Evolutionary conservation across 345 rosid genomes (phyloP), one percentile per base, ranked within the genome.

Genomic region (Salix brachista): DNA sequence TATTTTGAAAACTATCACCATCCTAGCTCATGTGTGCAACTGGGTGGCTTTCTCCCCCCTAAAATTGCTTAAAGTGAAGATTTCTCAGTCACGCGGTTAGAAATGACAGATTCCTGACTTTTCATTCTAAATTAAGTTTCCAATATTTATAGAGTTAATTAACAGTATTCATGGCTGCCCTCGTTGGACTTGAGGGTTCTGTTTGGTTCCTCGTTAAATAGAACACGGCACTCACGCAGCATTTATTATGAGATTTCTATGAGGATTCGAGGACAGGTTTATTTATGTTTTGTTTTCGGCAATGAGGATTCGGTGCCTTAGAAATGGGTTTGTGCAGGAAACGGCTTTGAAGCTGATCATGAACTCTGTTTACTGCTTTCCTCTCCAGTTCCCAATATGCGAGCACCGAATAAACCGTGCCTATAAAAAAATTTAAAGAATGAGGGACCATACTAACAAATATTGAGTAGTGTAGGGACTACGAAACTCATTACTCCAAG

Each of bases 1-100:
- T 46, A 67, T 68, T 83, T 85, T 52, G 62, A 82, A 74, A 69
- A 84, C 84, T 76, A 80, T 80, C 83, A 69, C 87, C 76, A 74
- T 80, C 84, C 56, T 26, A 5, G 64, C 78, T 72, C 70, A 48
- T 68, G 73, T 67, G 69, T 52, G 75, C 75, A 75, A 72, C 52
- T 64, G 56, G 64, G 32, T 37, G 65, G 23, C n/a, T 69, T 69
- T 67, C 54, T 65, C 37, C 62, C 71, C 74, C 78, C 80, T 30
- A 70, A 44, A 76, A 48, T 69, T 79, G 56, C 80, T 79, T 76
- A 50, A 44, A 50, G 82, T 82, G 76, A 76, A 82, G 70, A 70
- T 48, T 16, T 11, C 69, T 41, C 52, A 13, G 75, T 64, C 69
- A 73, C 42, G 28, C 62, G 37, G 81, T 26, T 56, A 56, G 61